Evolutionary conservation across 1,284 basidiomycete genomes (phyloP).

Genomic region (Ganoderma meredithae): DNA sequence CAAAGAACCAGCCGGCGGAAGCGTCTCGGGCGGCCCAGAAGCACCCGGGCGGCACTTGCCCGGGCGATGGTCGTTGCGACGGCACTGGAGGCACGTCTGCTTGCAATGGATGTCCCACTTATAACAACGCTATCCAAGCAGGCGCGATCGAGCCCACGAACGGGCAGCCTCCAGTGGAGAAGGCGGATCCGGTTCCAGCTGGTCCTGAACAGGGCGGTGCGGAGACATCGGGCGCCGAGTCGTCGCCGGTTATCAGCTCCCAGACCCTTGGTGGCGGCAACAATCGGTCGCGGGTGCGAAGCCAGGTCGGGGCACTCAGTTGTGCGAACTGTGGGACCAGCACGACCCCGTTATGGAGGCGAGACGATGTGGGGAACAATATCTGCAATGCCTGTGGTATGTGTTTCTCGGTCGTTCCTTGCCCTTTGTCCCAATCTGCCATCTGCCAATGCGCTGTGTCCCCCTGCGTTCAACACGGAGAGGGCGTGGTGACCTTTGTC

Average conservation of each 20-base stretch:
- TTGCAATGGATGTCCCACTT: slow-evolving; percentile 93
- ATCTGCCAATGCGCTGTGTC: slow-evolving; percentile 3
- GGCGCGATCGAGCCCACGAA: slow-evolving; percentile 28
- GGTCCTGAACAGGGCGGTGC: slow-evolving; percentile 21
- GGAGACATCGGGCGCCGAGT: slow-evolving; percentile 35
- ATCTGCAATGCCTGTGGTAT: slow-evolving; percentile 93
- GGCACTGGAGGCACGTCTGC: slow-evolving; percentile 91
- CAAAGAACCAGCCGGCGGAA: slow-evolving; percentile 26
- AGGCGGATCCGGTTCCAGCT: slow-evolving; percentile 15
- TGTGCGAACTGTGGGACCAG: slow-evolving; percentile 94
- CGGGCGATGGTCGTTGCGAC: slow-evolving; percentile 94
- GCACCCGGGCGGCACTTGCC: slow-evolving; percentile 78
- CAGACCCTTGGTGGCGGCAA: slow-evolving; percentile 32
- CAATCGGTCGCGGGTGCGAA: slow-evolving; percentile 45
- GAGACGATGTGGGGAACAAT: slow-evolving; percentile 94
- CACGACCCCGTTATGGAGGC: slow-evolving; percentile 93
- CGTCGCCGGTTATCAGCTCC: slow-evolving; percentile 38
- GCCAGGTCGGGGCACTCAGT: slow-evolving; percentile 80
- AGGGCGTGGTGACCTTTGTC: slow-evolving; percentile 14
- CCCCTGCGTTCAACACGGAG: slow-evolving; percentile 16
- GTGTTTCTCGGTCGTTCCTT: slow-evolving; percentile 45
- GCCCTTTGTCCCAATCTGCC: slow-evolving; percentile 23
- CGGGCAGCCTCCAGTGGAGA: slow-evolving; percentile 24
- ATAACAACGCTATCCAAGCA: slow-evolving; percentile 80
- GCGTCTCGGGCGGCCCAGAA: slow-evolving; percentile 36